A percentile compares a stretch with the other conserved stretches of the same genome.
phyloP scores from a whole-genome alignment of 768 basidiomycete genomes.

The Lactarius sanguifluus region DNA sequence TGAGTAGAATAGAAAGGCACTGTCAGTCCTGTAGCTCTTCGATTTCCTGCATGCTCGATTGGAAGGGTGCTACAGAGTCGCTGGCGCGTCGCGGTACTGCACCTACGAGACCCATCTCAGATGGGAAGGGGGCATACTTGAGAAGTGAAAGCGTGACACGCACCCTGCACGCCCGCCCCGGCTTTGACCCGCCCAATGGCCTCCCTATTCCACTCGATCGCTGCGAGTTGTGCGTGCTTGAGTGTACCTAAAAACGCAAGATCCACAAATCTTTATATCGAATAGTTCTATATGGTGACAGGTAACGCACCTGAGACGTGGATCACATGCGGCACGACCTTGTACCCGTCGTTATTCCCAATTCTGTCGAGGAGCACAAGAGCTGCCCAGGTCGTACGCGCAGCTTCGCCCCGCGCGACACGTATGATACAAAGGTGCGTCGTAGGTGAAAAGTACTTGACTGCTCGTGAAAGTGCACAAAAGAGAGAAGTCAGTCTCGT shows the following conservation, averaged over 20 bases:
- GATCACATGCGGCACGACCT: constrained; percentile 70
- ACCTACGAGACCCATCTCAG: neutral
- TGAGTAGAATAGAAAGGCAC: neutral
- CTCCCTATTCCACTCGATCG: constrained; percentile 70
- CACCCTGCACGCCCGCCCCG: constrained; percentile 4
- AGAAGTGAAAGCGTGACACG: neutral
- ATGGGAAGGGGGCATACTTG: neutral
- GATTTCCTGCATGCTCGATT: constrained; percentile 3
- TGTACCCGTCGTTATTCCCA: constrained; percentile 43
- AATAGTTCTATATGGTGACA: neutral
- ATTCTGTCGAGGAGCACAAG: constrained; percentile 67
- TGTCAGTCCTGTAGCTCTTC: neutral
- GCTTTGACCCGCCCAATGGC: constrained; percentile 64
- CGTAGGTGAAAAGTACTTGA: constrained; percentile 84
- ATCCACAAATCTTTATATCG: neutral
- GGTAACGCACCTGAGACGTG: constrained; percentile 71
- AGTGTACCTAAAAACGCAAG: constrained; percentile 65
- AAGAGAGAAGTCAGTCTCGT: neutral
- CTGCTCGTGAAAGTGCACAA: constrained; percentile 40
- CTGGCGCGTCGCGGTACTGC: neutral
- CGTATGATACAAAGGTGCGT: constrained; percentile 86
- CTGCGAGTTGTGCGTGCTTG: constrained; percentile 78
- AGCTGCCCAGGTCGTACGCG: constrained; percentile 77
- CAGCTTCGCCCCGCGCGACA: constrained; percentile 72
- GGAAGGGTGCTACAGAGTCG: neutral